Conservation (phyloP, 139 green algal genomes). For the Yamagishiella unicocca region DNA sequence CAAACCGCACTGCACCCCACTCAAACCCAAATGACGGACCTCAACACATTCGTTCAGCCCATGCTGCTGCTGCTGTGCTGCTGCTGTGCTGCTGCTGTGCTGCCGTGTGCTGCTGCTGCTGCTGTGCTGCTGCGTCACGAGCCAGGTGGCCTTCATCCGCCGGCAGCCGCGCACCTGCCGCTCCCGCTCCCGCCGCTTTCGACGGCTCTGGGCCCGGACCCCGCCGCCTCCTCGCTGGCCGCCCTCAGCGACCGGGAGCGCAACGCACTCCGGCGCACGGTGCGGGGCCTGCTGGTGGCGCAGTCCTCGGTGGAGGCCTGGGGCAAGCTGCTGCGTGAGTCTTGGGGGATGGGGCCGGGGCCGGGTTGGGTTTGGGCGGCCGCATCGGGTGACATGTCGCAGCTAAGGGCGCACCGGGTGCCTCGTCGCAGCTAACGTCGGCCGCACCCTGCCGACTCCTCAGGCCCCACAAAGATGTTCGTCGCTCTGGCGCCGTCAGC, state of each 20-base stretch:
- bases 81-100: too few relatives aligned
- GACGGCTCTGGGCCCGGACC: not conserved
- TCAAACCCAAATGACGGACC: too few relatives aligned
- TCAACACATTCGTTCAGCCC: too few relatives aligned
- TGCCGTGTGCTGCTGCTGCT: not conserved
- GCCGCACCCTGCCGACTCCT: too few relatives aligned
- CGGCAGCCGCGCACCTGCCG: too few relatives aligned
- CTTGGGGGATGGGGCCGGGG: not conserved
- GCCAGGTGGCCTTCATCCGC: too few relatives aligned
- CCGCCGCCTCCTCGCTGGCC: not conserved
- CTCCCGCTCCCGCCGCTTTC: not conserved
- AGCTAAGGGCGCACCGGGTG: too few relatives aligned
- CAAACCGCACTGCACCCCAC: too few relatives aligned
- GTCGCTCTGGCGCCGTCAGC: not conserved
- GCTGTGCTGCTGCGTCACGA: not conserved
- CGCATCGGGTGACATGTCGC: too few relatives aligned
- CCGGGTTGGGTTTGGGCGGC: too few relatives aligned
- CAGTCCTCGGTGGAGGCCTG: conserved; percentile 28
- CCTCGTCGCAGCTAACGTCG: too few relatives aligned
- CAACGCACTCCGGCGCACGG: not conserved
- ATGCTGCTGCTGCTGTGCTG: too few relatives aligned
- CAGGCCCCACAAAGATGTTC: conserved; percentile 35
- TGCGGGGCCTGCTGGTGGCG: conserved; percentile 36
- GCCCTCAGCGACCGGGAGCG: conserved; percentile 20
- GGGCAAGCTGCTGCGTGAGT: conserved; percentile 15